phyloP scores from a whole-genome alignment of 345 rosid species.

The Camelina neglecta region DNA sequence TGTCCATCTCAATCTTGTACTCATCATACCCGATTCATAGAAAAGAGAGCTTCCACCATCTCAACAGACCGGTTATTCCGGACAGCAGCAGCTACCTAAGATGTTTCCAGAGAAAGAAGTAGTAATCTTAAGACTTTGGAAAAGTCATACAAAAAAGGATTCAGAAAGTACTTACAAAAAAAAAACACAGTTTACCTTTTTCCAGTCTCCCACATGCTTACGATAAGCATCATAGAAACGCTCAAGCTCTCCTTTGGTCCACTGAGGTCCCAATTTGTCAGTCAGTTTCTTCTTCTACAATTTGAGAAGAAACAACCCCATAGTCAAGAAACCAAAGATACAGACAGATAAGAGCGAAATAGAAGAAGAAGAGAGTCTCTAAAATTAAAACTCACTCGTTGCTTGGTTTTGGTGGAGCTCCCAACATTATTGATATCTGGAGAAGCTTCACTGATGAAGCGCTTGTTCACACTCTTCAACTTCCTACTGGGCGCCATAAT shows the following conservation, averaged over 20 bases:
- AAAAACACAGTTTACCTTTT: slow-evolving; percentile 58
- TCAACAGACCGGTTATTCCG: slow-evolving; percentile 74
- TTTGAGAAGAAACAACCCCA: slow-evolving; percentile 3
- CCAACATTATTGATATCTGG: slow-evolving; percentile 52
- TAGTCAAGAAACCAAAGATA: slow-evolving; percentile 25
- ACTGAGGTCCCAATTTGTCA: slow-evolving; percentile 88
- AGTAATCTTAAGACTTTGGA: slow-evolving; percentile 2
- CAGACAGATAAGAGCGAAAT: slow-evolving; percentile 5
- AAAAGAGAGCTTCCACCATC: slow-evolving; percentile 89
- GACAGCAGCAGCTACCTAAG: slow-evolving; percentile 64
- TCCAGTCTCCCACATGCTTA: slow-evolving; percentile 82
- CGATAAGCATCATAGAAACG: slow-evolving; percentile 85
- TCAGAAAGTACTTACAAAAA: slow-evolving; percentile 1
- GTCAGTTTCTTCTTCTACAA: slow-evolving; percentile 70
- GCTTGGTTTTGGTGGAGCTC: slow-evolving; percentile 60
- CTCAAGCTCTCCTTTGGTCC: slow-evolving; percentile 85
- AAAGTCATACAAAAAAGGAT: slow-evolving; percentile 20
- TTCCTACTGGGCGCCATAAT: slow-evolving; percentile 75
- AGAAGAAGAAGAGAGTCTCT: not conserved
- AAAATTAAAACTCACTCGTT: slow-evolving; percentile 55
- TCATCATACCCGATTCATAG: slow-evolving; percentile 71
- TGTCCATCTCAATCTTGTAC: not conserved
- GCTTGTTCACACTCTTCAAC: slow-evolving; percentile 58
- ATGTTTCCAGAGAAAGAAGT: slow-evolving; percentile 20
- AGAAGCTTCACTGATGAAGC: slow-evolving; percentile 34